These are phyloP conservation scores for Stemphylium beticola DNA, from an alignment of 2,329 filamentous ascomycete species.

Conservation along the genomic window DNA sequence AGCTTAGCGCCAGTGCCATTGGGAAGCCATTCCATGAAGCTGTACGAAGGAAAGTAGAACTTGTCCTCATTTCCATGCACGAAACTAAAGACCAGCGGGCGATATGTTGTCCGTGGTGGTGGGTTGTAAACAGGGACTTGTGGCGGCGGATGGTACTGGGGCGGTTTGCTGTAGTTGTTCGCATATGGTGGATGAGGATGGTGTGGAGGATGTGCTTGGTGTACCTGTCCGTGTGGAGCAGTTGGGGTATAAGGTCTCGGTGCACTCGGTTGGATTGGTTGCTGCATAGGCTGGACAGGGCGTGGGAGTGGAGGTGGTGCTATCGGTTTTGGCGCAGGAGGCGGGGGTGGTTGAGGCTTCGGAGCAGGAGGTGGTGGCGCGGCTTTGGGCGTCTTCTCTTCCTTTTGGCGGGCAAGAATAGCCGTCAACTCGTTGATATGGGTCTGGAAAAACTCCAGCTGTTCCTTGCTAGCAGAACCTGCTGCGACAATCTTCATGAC, in stretches of 20 bases:
- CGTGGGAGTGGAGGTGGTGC: constrained; percentile 21
- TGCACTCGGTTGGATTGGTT: constrained; percentile 12
- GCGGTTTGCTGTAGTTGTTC: constrained; percentile 30
- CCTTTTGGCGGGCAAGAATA: constrained; percentile 53
- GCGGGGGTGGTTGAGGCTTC: constrained; percentile 18
- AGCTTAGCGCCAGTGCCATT: constrained; percentile 68
- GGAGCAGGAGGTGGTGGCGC: constrained; percentile 24
- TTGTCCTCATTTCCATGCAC: constrained; percentile 66
- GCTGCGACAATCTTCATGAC: constrained; percentile 85
- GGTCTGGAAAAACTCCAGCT: constrained; percentile 76
- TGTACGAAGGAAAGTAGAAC: constrained; percentile 79
- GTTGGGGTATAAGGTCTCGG: constrained; percentile 12
- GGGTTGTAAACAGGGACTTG: constrained; percentile 43
- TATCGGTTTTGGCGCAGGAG: constrained; percentile 17
- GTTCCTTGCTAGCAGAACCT: constrained; percentile 72
- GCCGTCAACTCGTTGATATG: constrained; percentile 80
- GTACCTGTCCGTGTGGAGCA: constrained; percentile 16
- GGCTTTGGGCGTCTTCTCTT: constrained; percentile 31
- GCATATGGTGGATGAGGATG: constrained; percentile 28
- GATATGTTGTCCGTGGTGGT: constrained; percentile 53
- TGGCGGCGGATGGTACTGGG: constrained; percentile 31
- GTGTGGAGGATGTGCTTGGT: constrained; percentile 26
- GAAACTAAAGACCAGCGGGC: constrained; percentile 49
- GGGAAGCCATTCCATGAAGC: constrained; percentile 73
- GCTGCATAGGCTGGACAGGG: constrained; percentile 22